Percentiles rank a stretch among this genome's conserved stretches.
These are phyloP conservation scores for Ceriops decandra DNA, from an alignment of 345 rosid genomes.

Conservation along the genomic window DNA sequence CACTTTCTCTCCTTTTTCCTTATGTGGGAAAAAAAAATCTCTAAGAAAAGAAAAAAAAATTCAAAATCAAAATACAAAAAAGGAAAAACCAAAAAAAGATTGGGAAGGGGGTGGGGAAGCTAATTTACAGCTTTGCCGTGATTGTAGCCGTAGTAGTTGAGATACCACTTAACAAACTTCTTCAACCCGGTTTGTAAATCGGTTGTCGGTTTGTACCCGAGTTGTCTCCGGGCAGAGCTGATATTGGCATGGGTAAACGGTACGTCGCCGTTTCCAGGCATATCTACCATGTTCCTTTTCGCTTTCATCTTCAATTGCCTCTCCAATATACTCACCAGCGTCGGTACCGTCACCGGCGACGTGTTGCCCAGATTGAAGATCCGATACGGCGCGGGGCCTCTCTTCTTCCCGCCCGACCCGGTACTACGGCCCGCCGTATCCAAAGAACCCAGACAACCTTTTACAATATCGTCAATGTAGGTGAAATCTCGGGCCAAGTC, in stretches of 20 bases:
- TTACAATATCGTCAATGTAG: conserved; percentile 74
- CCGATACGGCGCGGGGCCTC: conserved; percentile 60
- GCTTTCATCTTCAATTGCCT: conserved; percentile 64
- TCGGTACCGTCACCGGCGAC: conserved; percentile 76
- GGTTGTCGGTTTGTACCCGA: conserved; percentile 79
- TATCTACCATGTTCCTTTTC: conserved; percentile 48
- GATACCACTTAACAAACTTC: conserved; percentile 74
- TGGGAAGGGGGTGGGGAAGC: not conserved
- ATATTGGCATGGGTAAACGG: conserved; percentile 22
- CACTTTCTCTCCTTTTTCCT: not conserved
- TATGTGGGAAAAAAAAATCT: too few relatives aligned
- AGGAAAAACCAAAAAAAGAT: not conserved
- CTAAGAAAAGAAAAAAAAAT: too few relatives aligned
- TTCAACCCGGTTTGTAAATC: conserved; percentile 83
- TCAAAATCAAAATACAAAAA: not conserved
- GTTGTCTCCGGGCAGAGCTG: conserved; percentile 15
- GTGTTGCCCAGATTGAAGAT: conserved; percentile 74
- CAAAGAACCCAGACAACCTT: conserved; percentile 68
- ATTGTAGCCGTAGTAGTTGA: conserved; percentile 61
- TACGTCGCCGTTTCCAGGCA: conserved; percentile 95
- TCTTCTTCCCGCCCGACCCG: conserved; percentile 78
- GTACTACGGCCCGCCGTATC: conserved; percentile 70
- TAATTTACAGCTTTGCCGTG: conserved; percentile 26
- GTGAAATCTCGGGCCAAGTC: conserved; percentile 79
- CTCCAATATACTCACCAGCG: conserved; percentile 62